phyloP scores from a whole-genome alignment of 2,329 filamentous ascomycete species.

The Paraconiothyrium brasiliense region DNA sequence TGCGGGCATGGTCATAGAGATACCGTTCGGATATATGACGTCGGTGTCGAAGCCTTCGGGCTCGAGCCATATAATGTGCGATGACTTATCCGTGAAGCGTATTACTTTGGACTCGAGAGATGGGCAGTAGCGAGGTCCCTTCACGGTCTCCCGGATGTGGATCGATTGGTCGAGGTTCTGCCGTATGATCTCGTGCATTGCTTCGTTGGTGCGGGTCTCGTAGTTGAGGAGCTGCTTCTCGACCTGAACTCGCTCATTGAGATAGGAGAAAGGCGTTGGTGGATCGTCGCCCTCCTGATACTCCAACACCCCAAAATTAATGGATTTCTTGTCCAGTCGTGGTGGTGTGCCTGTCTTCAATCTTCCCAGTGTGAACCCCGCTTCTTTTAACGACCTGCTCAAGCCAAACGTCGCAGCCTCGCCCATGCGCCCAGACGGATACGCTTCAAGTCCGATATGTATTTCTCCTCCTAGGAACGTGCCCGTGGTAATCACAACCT shows the following conservation, averaged over 20 bases:
- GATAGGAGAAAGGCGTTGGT: slow-evolving; percentile 88
- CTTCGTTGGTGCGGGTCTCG: slow-evolving; percentile 85
- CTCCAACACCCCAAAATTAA: slow-evolving; percentile 78
- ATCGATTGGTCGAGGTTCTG: slow-evolving; percentile 94
- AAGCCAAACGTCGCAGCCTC: slow-evolving; percentile 92
- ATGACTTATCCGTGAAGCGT: slow-evolving; percentile 80
- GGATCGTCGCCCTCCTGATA: slow-evolving; percentile 83
- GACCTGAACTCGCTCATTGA: slow-evolving; percentile 81
- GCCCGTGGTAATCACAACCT: slow-evolving; percentile 93
- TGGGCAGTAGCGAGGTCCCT: slow-evolving; percentile 93
- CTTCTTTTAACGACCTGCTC: slow-evolving; percentile 87
- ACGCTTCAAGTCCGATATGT: slow-evolving; percentile 87
- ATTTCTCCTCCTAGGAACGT: slow-evolving; percentile 97
- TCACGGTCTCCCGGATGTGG: slow-evolving; percentile 94
- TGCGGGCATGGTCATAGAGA: slow-evolving; percentile 94
- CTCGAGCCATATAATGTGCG: slow-evolving; percentile 95
- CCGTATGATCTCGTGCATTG: slow-evolving; percentile 83
- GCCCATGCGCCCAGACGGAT: slow-evolving; percentile 89
- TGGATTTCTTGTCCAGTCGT: slow-evolving; percentile 80
- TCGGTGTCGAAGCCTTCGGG: slow-evolving; percentile 93
- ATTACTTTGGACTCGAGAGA: slow-evolving; percentile 95
- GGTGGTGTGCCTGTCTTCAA: slow-evolving; percentile 97
- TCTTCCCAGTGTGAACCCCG: slow-evolving; percentile 87
- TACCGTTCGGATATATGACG: slow-evolving; percentile 93
- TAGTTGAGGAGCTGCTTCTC: slow-evolving; percentile 85